Evolutionary conservation across 2,329 filamentous ascomycete genomes (phyloP).

Genomic region (Meredithiella fracta): DNA sequence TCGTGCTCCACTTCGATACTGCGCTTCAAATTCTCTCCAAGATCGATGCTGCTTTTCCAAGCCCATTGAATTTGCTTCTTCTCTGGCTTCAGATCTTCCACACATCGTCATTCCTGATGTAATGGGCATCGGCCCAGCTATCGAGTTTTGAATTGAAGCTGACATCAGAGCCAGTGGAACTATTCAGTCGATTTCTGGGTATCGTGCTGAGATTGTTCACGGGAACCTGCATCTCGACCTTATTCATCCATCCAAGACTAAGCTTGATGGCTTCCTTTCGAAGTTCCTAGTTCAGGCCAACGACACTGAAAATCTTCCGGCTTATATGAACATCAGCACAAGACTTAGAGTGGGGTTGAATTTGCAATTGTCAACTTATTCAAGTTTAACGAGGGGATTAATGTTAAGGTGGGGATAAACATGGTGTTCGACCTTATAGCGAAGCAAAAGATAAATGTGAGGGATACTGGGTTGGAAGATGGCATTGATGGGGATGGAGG

Average conservation of each 20-base stretch:
- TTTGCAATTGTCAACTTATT: slow-evolving; percentile 1
- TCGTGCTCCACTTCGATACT: slow-evolving; percentile 5
- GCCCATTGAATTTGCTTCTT: background rate
- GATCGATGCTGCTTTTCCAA: slow-evolving; percentile 2
- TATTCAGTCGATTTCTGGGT: slow-evolving; percentile 2
- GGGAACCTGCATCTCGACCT: slow-evolving; percentile 10
- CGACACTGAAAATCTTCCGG: slow-evolving; percentile 2
- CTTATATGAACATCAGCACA: slow-evolving; percentile 11
- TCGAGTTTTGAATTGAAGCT: slow-evolving; percentile 5
- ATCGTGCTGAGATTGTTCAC: background rate
- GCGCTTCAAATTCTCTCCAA: background rate
- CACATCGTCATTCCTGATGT: slow-evolving; percentile 9
- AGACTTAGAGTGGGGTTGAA: slow-evolving; percentile 1
- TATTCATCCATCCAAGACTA: background rate
- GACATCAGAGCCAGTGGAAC: slow-evolving; percentile 4
- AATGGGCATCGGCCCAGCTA: slow-evolving; percentile 3
- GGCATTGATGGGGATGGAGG: background rate
- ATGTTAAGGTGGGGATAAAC: slow-evolving; percentile 4
- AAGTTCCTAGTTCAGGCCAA: slow-evolving; percentile 3
- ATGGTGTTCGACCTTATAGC: slow-evolving; percentile 4
- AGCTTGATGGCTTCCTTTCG: slow-evolving; percentile 1
- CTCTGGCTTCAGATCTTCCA: background rate
- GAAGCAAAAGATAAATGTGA: background rate
- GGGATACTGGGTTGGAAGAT: background rate
- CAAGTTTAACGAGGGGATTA: background rate